A percentile compares a stretch with the other conserved stretches of the same genome.
phyloP scores from a whole-genome alignment of 2,329 filamentous ascomycete genomes.

The Ceratocystis papillata region DNA sequence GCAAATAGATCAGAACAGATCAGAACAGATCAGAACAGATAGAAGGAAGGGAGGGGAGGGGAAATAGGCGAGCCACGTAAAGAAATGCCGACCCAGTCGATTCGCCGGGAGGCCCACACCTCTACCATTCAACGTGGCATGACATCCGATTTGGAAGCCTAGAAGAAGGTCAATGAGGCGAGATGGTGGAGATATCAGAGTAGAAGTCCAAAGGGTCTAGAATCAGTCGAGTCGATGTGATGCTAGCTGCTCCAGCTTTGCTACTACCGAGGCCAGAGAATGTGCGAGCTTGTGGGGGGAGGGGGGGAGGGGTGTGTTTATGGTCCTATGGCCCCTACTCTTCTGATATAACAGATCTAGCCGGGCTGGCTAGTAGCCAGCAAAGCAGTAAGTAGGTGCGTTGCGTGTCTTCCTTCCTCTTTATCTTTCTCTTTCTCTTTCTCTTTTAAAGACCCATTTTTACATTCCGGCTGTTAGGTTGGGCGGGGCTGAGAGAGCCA shows the following conservation, averaged over 20 bases:
- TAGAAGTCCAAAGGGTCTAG: too few species aligned
- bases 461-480: background rate
- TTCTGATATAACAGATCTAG: background rate
- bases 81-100: background rate
- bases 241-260: background rate
- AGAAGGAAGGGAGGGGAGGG: background rate
- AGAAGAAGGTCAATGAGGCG: background rate
- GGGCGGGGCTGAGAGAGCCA: background rate
- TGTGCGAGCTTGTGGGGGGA: background rate
- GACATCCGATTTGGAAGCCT: background rate
- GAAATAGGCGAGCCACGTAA: slow-evolving; percentile 5
- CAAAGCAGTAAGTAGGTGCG: background rate
- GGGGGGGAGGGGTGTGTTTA: too few species aligned
- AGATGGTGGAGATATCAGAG: background rate
- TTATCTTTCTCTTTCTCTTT: background rate
- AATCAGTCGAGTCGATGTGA: background rate
- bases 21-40: background rate
- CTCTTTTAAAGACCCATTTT: background rate
- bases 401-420: background rate
- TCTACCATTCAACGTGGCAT: background rate
- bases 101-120: background rate
- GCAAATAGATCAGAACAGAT: background rate
- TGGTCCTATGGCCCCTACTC: background rate
- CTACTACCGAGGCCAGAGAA: background rate
- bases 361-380: background rate